A percentile compares a stretch with the other conserved stretches of the same genome.
Conservation (phyloP, 257 asterid species). For the Solanum ossicruentum region DNA sequence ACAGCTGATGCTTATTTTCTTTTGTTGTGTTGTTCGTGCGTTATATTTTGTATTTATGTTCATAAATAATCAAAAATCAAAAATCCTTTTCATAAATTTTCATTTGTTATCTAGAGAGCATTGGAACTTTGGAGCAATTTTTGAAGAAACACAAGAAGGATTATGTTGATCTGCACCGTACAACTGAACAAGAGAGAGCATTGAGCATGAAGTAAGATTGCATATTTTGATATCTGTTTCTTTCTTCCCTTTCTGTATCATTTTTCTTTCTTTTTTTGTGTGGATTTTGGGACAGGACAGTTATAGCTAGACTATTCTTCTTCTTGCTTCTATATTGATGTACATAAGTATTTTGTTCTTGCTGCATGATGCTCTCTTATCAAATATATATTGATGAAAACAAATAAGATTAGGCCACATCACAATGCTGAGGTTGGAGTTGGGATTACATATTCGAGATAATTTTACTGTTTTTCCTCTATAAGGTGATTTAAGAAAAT, state of each 20-base stretch:
- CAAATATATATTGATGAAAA: background rate
- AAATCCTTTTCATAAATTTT: background rate
- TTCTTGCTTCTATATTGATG: background rate
- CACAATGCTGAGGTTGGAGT: background rate
- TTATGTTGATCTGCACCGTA: slow-evolving; percentile 75
- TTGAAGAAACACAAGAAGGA: slow-evolving; percentile 86
- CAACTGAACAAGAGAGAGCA: slow-evolving; percentile 85
- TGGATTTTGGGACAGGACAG: background rate
- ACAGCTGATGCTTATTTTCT: background rate
- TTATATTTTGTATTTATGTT: background rate
- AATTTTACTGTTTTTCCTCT: background rate
- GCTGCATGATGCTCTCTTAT: background rate
- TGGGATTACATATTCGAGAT: background rate
- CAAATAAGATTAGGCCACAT: background rate
- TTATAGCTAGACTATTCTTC: background rate
- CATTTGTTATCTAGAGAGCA: slow-evolving; percentile 55
- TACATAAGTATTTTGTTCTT: background rate
- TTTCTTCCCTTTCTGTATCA: background rate
- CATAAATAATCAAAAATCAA: background rate
- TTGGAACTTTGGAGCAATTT: slow-evolving; percentile 61
- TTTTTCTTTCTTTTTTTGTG: background rate
- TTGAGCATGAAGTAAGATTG: slow-evolving; percentile 78
- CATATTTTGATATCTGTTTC: background rate
- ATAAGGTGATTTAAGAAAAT: background rate
- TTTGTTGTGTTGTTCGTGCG: background rate